Conservation (phyloP, 805 yeast species). For the Sugiyamaella valdiviana region DNA sequence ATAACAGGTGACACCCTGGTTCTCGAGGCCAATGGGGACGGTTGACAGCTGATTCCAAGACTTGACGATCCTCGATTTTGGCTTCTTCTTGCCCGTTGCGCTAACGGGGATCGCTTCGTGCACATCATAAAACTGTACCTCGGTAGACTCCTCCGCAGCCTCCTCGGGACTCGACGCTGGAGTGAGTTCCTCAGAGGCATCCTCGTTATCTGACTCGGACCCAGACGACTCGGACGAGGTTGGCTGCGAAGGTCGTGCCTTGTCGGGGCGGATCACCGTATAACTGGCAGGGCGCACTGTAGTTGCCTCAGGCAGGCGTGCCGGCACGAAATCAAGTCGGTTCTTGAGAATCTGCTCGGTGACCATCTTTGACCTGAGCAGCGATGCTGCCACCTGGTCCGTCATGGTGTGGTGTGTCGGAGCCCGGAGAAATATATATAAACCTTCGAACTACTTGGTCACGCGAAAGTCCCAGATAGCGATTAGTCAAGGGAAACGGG, state of each 20-base stretch:
- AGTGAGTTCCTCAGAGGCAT: neutral
- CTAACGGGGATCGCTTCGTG: neutral
- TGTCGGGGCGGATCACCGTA: slow-evolving; percentile 34
- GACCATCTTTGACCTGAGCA: slow-evolving; percentile 1
- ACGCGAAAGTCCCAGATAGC: no score
- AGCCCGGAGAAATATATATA: neutral
- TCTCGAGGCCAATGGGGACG: slow-evolving; percentile 66
- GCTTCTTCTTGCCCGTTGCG: slow-evolving; percentile 6
- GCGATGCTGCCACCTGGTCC: neutral
- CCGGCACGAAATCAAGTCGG: slow-evolving; percentile 46
- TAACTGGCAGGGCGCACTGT: slow-evolving; percentile 45
- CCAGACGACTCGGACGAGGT: slow-evolving; percentile 2
- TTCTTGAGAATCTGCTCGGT: slow-evolving; percentile 17
- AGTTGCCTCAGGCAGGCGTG: slow-evolving; percentile 47
- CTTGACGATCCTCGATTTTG: slow-evolving; percentile 47
- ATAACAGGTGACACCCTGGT: slow-evolving; percentile 94
- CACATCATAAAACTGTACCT: slow-evolving; percentile 2
- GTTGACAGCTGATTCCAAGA: slow-evolving; percentile 47
- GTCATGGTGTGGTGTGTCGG: neutral
- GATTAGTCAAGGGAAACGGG: no score
- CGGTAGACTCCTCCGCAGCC: slow-evolving; percentile 4
- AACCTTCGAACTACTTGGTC: no score
- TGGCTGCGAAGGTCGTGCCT: neutral
- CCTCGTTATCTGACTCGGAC: slow-evolving; percentile 6
- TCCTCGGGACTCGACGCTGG: slow-evolving; percentile 8